Evolutionary conservation across 805 yeast genomes (phyloP).

Genomic region (Danielozyma ontarioensis): DNA sequence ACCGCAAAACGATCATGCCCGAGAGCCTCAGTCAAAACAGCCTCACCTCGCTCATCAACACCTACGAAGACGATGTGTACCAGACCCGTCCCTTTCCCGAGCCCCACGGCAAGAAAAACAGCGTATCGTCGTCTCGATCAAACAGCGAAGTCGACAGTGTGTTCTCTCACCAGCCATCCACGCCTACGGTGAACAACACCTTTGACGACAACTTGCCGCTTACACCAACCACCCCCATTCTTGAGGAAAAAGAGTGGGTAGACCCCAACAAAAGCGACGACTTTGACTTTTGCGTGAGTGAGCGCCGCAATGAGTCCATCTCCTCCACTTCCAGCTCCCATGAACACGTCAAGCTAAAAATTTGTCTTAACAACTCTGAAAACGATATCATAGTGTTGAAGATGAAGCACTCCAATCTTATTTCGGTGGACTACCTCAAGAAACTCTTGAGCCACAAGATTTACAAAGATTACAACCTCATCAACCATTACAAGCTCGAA

Average conservation of each 20-base stretch:
- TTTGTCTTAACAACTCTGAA: constrained; percentile 19
- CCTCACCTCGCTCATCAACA: constrained; percentile 22
- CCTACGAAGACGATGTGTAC: constrained; percentile 19
- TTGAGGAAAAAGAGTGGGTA: constrained; percentile 5
- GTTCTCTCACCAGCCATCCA: constrained; percentile 5
- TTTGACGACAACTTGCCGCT: constrained; percentile 1
- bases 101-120: constrained; percentile 1
- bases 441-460: constrained; percentile 23
- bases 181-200: constrained; percentile 1
- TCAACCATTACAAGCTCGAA: constrained; percentile 21
- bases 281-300: background rate
- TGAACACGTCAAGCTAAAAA: constrained; percentile 21
- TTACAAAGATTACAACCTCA: constrained; percentile 24
- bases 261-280: background rate
- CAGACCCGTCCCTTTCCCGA: background rate
- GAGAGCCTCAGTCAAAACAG: constrained; percentile 17
- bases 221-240: constrained; percentile 10
- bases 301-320: background rate
- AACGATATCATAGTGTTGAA: constrained; percentile 25
- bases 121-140: background rate
- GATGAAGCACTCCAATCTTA: constrained; percentile 17
- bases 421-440: constrained; percentile 21
- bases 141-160: constrained; percentile 8
- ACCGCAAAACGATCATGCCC: constrained; percentile 5
- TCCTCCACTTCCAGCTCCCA: background rate